Evolutionary conservation across 306 rosid genomes (phyloP).

Genomic region (Cicer cuneatum): DNA sequence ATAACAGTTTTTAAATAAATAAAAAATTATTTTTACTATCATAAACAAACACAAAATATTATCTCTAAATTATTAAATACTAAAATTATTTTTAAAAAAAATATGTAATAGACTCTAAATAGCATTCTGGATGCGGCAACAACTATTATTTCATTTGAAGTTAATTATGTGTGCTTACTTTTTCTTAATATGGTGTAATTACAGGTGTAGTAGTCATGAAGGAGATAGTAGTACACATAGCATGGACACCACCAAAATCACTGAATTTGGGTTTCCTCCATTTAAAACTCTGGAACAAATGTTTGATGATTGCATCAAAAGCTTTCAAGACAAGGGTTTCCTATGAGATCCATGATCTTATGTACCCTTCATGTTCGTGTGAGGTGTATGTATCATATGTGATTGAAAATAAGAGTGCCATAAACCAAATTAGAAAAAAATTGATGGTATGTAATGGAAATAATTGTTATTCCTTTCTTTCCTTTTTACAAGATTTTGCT

Average conservation of each 20-base stretch:
- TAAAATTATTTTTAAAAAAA: too few species aligned
- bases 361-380: background rate
- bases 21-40: too few species aligned
- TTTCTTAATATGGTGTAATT: background rate
- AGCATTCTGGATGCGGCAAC: background rate
- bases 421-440: background rate
- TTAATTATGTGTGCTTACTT: background rate
- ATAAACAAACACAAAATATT: too few species aligned
- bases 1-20: too few species aligned
- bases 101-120: too few species aligned
- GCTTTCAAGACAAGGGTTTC: slow-evolving; percentile 71
- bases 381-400: background rate
- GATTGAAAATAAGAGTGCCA: background rate
- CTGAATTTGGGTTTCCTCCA: slow-evolving; percentile 65
- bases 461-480: background rate
- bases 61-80: too few species aligned
- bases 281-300: slow-evolving; percentile 71
- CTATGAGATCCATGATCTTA: slow-evolving; percentile 41
- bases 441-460: background rate
- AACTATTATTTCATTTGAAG: background rate
- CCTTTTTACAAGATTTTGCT: background rate
- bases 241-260: slow-evolving; percentile 76
- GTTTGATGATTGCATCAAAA: slow-evolving; percentile 81
- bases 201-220: slow-evolving; percentile 62
- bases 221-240: slow-evolving; percentile 71